A percentile compares a stretch with the other conserved stretches of the same genome.
phyloP scores from a whole-genome alignment of 352 stramenopile genomes.

The Globisporangium megalacanthum region DNA sequence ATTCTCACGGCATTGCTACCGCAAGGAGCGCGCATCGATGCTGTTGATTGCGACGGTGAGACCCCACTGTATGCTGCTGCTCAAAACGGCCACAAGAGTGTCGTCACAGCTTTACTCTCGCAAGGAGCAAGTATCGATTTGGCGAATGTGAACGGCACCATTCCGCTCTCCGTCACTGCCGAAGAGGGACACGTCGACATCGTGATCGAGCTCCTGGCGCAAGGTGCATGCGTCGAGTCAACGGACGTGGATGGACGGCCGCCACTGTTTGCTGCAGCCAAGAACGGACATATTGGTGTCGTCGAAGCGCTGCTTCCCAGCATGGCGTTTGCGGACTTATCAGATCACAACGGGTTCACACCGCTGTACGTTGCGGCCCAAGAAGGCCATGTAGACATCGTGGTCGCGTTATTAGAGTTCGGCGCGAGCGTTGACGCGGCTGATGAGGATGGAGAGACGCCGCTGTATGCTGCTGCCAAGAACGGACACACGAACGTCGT shows the following conservation, averaged over 20 bases:
- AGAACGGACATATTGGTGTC: constrained; percentile 31
- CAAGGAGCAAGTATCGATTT: background rate
- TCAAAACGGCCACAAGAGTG: background rate
- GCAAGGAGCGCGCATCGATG: background rate
- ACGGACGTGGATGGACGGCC: constrained; percentile 4
- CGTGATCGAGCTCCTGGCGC: background rate
- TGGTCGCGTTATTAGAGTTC: constrained; percentile 29
- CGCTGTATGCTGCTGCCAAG: constrained; percentile 5
- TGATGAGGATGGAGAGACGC: constrained; percentile 9
- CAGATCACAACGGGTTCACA: constrained; percentile 27
- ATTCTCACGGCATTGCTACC: background rate
- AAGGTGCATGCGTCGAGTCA: background rate
- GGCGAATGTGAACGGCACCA: background rate
- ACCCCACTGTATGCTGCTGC: background rate
- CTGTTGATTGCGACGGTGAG: background rate
- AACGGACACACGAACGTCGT: constrained; percentile 18
- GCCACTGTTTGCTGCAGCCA: constrained; percentile 34
- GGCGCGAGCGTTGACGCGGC: constrained; percentile 42
- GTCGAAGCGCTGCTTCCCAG: constrained; percentile 26
- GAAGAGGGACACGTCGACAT: background rate
- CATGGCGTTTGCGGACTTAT: constrained; percentile 33
- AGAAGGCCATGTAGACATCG: constrained; percentile 37
- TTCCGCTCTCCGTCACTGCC: background rate
- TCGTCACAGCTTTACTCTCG: background rate
- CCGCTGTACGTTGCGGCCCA: constrained; percentile 39